Conservation (phyloP, 2,329 filamentous ascomycete species). For the Dactylellina parvicollis region DNA sequence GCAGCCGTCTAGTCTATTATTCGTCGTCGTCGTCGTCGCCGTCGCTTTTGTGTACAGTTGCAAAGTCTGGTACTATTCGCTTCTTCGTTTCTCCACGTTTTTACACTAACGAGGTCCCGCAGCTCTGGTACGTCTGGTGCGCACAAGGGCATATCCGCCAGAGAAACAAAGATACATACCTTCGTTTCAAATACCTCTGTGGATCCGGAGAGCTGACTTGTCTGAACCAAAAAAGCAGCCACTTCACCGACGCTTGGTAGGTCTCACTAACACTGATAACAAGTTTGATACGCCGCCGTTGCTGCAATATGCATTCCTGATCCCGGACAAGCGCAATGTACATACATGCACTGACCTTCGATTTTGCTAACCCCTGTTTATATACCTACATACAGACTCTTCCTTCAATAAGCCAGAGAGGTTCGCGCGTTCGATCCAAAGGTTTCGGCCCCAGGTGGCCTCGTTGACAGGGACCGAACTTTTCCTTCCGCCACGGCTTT, state of each 20-base stretch:
- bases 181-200: constrained; percentile 10
- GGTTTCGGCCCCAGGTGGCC: constrained; percentile 9
- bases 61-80: neutral
- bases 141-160: constrained; percentile 31
- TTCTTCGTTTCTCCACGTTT: constrained; percentile 52
- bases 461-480: constrained; percentile 2
- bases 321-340: constrained; percentile 38
- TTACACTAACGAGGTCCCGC: constrained; percentile 49
- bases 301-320: constrained; percentile 47
- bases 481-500: neutral
- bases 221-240: constrained; percentile 33
- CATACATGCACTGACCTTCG: constrained; percentile 32
- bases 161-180: constrained; percentile 4
- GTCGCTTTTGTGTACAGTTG: neutral
- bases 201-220: constrained; percentile 22
- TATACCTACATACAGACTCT: neutral
- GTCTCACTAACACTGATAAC: constrained; percentile 42
- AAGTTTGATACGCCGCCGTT: constrained; percentile 42
- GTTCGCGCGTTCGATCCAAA: no score
- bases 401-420: no score
- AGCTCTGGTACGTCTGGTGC: constrained; percentile 44
- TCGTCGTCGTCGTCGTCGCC: neutral
- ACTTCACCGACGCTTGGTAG: constrained; percentile 26
- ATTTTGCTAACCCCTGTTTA: constrained; percentile 33
- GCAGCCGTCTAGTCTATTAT: neutral